Evolutionary conservation across 495 filamentous ascomycete genomes (phyloP).

Genomic region (Hapsidospora chrysogenum): DNA sequence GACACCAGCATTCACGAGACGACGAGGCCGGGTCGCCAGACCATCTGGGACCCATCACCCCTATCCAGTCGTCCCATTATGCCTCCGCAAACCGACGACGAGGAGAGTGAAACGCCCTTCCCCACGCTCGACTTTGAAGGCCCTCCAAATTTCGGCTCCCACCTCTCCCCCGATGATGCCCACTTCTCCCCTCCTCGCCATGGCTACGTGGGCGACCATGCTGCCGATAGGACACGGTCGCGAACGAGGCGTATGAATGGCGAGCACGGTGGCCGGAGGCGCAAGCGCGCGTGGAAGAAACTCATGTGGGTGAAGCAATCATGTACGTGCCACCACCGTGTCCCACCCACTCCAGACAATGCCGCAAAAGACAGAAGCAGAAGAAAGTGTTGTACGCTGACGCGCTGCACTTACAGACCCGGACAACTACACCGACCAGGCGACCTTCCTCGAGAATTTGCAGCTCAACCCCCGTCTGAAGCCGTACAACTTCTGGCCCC

Average conservation of each 20-base stretch:
- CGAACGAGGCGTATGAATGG: slow-evolving; percentile 16
- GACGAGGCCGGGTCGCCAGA: too few relatives aligned
- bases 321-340: slow-evolving; percentile 34
- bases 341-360: neutral
- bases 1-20: too few relatives aligned
- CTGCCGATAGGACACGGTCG: slow-evolving; percentile 26
- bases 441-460: slow-evolving; percentile 87
- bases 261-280: slow-evolving; percentile 31
- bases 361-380: neutral
- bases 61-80: too few relatives aligned
- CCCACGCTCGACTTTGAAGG: slow-evolving; percentile 7
- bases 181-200: slow-evolving; percentile 45
- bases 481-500: slow-evolving; percentile 95
- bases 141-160: slow-evolving; percentile 16
- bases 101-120: slow-evolving; percentile 2
- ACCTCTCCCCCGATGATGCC: slow-evolving; percentile 72
- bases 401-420: slow-evolving; percentile 44
- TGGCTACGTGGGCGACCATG: slow-evolving; percentile 11
- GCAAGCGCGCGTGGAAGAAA: slow-evolving; percentile 74
- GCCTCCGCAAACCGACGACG: slow-evolving; percentile 3
- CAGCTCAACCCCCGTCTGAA: slow-evolving; percentile 89
- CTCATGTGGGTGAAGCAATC: slow-evolving; percentile 95
- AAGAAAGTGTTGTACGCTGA: slow-evolving; percentile 3
- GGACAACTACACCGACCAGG: slow-evolving; percentile 95
- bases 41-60: too few relatives aligned